Percentiles rank a stretch among this genome's conserved stretches.
Evolutionary conservation across 768 basidiomycete species (phyloP).

Genomic region (Suillus clintonianus): DNA sequence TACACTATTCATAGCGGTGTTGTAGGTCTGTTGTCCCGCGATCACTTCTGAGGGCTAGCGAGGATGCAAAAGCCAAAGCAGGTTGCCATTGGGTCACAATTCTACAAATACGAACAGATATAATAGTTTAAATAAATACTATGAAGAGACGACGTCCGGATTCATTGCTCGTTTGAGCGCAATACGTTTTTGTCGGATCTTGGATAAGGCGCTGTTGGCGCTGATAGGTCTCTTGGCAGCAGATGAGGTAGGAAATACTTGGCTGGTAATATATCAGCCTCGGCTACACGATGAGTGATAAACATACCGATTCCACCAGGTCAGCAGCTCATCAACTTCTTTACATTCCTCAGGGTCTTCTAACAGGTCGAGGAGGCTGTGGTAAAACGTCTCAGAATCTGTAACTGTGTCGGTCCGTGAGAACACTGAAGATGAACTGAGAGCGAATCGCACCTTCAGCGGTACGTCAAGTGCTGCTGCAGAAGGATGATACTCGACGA

Average conservation of each 20-base stretch:
- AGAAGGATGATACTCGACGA: not conserved
- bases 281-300: not conserved
- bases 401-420: slow-evolving; percentile 20
- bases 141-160: not conserved
- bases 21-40: too few species aligned
- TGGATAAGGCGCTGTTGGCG: not conserved
- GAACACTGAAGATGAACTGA: slow-evolving; percentile 17
- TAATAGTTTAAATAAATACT: not conserved
- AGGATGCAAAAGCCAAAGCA: too few species aligned
- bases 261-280: not conserved
- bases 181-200: not conserved
- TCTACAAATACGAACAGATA: too few species aligned
- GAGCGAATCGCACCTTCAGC: slow-evolving; percentile 19
- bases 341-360: slow-evolving; percentile 18
- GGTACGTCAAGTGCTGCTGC: not conserved
- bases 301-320: slow-evolving; percentile 20
- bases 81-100: too few species aligned
- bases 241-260: slow-evolving; percentile 6
- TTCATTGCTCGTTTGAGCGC: not conserved
- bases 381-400: slow-evolving; percentile 27
- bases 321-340: slow-evolving; percentile 16
- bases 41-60: too few species aligned
- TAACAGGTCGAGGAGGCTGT: slow-evolving; percentile 16
- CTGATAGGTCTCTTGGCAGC: not conserved
- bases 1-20: too few species aligned